phyloP scores from a whole-genome alignment of 495 filamentous ascomycete species.

The Astrocystis sublimbata region DNA sequence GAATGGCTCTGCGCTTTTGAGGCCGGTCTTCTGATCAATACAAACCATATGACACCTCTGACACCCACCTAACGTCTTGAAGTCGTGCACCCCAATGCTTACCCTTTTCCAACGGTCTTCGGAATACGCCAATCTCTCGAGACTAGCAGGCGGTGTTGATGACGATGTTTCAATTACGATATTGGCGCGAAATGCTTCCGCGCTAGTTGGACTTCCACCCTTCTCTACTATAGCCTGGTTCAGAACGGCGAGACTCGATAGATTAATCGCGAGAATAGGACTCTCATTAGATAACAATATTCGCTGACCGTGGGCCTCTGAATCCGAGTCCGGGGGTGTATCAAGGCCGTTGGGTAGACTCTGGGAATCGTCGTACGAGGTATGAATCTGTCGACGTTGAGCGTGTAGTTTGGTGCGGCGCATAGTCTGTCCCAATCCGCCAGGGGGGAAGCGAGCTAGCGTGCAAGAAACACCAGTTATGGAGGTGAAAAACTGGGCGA shows the following conservation, averaged over 20 bases:
- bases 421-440: constrained; percentile 52
- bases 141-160: constrained; percentile 20
- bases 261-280: constrained; percentile 82
- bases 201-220: constrained; percentile 59
- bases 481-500: constrained; percentile 73
- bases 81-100: constrained; percentile 53
- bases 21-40: constrained; percentile 79
- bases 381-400: constrained; percentile 49
- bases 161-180: constrained; percentile 63
- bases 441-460: constrained; percentile 76
- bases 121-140: constrained; percentile 35
- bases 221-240: constrained; percentile 66
- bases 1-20: constrained; percentile 81
- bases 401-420: constrained; percentile 67
- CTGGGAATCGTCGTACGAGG: constrained; percentile 21
- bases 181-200: constrained; percentile 79
- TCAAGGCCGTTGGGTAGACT: constrained; percentile 55
- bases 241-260: constrained; percentile 73
- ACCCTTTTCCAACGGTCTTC: constrained; percentile 60
- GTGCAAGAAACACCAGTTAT: constrained; percentile 74
- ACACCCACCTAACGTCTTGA: constrained; percentile 78
- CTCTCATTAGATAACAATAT: constrained; percentile 89
- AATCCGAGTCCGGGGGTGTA: constrained; percentile 51
- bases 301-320: constrained; percentile 45
- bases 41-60: constrained; percentile 95